Evolutionary conservation across 2,329 filamentous ascomycete species (phyloP).

Genomic region (Penicillium sp.): DNA sequence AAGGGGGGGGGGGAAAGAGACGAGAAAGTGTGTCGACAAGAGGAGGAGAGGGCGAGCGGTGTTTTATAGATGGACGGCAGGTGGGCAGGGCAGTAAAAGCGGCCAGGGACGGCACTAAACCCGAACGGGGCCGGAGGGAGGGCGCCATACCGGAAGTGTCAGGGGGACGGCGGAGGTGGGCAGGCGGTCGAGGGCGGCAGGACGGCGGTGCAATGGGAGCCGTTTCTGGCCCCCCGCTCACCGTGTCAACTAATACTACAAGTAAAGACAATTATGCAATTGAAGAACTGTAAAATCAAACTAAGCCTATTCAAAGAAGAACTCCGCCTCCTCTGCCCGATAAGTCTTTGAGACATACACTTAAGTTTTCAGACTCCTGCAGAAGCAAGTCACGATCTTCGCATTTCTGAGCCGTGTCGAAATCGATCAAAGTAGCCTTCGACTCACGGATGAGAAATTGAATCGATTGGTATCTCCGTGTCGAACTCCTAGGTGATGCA

Average conservation of each 20-base stretch:
- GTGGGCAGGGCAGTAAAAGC: constrained; percentile 18
- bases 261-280: too few relatives aligned
- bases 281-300: too few relatives aligned
- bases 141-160: too few relatives aligned
- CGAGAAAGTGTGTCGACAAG: constrained; percentile 23
- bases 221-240: constrained; percentile 21
- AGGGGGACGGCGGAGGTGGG: not conserved
- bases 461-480: constrained; percentile 31
- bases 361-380: constrained; percentile 18
- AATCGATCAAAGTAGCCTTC: constrained; percentile 28
- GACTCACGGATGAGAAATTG: constrained; percentile 26
- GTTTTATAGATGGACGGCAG: constrained; percentile 28
- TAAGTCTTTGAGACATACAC: constrained; percentile 10
- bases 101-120: constrained; percentile 18
- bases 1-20: constrained; percentile 3
- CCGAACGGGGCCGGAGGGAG: constrained; percentile 9
- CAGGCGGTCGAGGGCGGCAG: constrained; percentile 20
- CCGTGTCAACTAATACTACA: too few relatives aligned
- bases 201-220: constrained; percentile 18
- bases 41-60: constrained; percentile 18
- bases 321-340: constrained; percentile 15
- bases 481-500: constrained; percentile 26
- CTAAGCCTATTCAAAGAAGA: constrained; percentile 14
- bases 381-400: constrained; percentile 16
- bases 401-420: constrained; percentile 27